Conservation (phyloP, 176 grass and related monocot genomes). For the Aegilops umbellulata region DNA sequence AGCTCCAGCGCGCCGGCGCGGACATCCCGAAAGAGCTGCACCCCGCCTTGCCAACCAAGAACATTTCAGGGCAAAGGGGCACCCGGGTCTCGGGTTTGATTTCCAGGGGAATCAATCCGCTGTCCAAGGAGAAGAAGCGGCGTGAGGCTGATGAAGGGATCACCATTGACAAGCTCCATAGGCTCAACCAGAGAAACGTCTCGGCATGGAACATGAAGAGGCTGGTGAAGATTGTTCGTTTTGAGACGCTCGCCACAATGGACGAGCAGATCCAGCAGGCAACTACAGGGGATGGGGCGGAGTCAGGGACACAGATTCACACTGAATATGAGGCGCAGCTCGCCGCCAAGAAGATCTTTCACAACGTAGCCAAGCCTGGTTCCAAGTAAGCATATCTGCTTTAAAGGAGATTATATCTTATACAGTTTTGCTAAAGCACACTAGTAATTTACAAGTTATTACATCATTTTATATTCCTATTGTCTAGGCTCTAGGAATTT, state of each 20-base stretch:
- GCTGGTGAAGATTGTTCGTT: constrained; percentile 61
- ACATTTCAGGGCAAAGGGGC: constrained; percentile 26
- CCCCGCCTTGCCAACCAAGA: constrained; percentile 32
- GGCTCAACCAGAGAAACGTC: constrained; percentile 61
- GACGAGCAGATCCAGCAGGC: constrained; percentile 58
- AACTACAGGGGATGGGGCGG: constrained; percentile 32
- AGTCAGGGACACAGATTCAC: constrained; percentile 46
- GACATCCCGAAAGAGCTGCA: constrained; percentile 51
- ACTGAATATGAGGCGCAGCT: constrained; percentile 66
- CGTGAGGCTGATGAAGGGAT: constrained; percentile 35
- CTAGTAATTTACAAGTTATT: too few relatives aligned
- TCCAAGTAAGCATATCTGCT: not conserved
- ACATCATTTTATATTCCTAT: too few relatives aligned
- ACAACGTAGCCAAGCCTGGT: constrained; percentile 57
- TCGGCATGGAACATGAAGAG: constrained; percentile 87
- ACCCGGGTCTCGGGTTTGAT: constrained; percentile 38
- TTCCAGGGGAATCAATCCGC: constrained; percentile 24
- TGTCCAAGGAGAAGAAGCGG: constrained; percentile 33
- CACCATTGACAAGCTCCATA: constrained; percentile 57
- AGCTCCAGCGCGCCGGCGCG: constrained; percentile 55
- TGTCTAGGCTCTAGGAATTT: too few relatives aligned
- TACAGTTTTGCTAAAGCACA: too few relatives aligned
- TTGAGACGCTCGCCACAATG: constrained; percentile 50
- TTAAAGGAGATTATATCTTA: too few relatives aligned
- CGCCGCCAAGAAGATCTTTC: constrained; percentile 71